phyloP scores from a whole-genome alignment of 2,329 filamentous ascomycete genomes.

The Aspergillus sp. region DNA sequence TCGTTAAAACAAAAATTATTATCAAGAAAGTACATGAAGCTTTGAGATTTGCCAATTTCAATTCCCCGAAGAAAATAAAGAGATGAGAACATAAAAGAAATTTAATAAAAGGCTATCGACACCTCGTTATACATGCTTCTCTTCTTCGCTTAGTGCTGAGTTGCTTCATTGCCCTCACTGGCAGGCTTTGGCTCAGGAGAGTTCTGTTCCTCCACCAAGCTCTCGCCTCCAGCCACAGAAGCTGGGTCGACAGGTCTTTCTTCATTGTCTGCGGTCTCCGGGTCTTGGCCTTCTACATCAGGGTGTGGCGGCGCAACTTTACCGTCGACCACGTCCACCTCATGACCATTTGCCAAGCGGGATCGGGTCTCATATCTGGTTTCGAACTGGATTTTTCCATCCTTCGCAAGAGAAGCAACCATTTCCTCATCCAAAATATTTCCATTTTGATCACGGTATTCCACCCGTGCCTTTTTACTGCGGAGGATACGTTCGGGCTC shows the following conservation, averaged over 20 bases:
- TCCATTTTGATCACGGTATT: constrained; percentile 92
- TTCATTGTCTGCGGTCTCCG: constrained; percentile 47
- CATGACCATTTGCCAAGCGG: constrained; percentile 70
- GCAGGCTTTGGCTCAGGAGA: constrained; percentile 41
- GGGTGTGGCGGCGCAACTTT: constrained; percentile 50
- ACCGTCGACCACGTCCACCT: constrained; percentile 50
- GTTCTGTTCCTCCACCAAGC: constrained; percentile 29
- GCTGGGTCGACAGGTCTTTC: constrained; percentile 33
- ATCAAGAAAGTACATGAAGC: too few relatives aligned
- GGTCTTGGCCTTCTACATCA: constrained; percentile 54
- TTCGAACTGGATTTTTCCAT: constrained; percentile 92
- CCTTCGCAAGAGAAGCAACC: constrained; percentile 64
- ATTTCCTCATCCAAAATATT: constrained; percentile 81
- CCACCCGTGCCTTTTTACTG: constrained; percentile 72
- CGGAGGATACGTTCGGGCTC: constrained; percentile 29
- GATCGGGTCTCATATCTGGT: constrained; percentile 95
- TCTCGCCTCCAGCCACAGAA: constrained; percentile 33
- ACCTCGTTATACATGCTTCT: constrained; percentile 16
- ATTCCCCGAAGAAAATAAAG: too few relatives aligned
- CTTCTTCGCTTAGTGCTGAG: constrained; percentile 21
- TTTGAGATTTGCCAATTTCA: too few relatives aligned
- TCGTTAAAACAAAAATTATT: too few relatives aligned
- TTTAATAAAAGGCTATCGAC: constrained; percentile 6
- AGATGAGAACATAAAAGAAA: constrained; percentile 3
- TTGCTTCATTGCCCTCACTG: constrained; percentile 45